Percentiles rank a stretch among this genome's conserved stretches.
Evolutionary conservation across 306 rosid species (phyloP).

Genomic region (Dalbergia cultrata): DNA sequence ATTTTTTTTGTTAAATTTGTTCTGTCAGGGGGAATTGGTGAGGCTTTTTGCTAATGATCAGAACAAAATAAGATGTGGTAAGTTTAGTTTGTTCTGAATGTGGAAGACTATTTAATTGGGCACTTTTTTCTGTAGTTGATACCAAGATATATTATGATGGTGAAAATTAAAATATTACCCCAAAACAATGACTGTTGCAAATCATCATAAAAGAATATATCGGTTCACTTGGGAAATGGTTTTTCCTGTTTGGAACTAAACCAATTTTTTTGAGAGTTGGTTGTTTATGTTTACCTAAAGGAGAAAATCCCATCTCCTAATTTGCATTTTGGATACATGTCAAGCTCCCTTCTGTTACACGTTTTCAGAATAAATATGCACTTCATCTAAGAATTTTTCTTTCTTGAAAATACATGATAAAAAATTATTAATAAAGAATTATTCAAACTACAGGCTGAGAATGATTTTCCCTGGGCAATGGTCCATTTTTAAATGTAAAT

Average conservation of each 20-base stretch:
- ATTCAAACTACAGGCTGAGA: too few species aligned
- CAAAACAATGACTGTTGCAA: conserved; percentile 1
- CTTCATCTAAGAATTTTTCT: background rate
- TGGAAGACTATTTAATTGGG: conserved; percentile 24
- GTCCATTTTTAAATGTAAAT: too few species aligned
- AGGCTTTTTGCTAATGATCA: conserved; percentile 92
- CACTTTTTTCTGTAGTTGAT: background rate
- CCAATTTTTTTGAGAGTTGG: background rate
- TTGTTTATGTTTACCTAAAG: background rate
- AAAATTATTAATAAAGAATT: too few species aligned
- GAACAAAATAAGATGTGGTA: conserved; percentile 92
- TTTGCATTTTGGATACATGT: background rate
- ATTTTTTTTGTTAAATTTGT: conserved; percentile 32
- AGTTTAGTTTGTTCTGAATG: conserved; percentile 47
- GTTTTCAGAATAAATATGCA: too few species aligned
- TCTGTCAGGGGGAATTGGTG: conserved; percentile 88
- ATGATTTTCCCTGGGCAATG: too few species aligned
- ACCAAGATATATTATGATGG: conserved; percentile 1
- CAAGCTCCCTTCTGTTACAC: background rate
- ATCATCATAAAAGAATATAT: background rate
- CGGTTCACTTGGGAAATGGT: background rate
- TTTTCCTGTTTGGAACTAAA: background rate
- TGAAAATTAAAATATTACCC: background rate
- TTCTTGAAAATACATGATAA: too few species aligned
- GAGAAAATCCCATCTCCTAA: background rate